Evolutionary conservation across 1,284 basidiomycete genomes (phyloP).

Genomic region (Microbotryum silenes-acaulis): DNA sequence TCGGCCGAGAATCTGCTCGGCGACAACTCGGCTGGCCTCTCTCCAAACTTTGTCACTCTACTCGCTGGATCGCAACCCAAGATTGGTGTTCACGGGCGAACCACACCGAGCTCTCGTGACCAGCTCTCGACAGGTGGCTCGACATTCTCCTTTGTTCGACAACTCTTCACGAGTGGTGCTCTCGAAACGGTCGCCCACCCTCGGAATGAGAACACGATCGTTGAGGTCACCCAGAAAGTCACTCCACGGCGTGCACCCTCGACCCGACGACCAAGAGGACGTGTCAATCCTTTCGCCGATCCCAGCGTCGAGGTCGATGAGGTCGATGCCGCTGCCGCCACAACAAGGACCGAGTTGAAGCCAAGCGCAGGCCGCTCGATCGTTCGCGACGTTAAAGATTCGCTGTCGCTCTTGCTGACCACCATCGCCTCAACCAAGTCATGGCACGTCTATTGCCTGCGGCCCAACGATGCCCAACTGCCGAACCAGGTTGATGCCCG

Average conservation of each 20-base stretch:
- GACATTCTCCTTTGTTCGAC: slow-evolving; percentile 81
- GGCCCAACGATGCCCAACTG: slow-evolving; percentile 88
- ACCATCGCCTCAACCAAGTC: slow-evolving; percentile 21
- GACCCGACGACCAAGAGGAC: slow-evolving; percentile 61
- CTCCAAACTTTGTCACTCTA: slow-evolving; percentile 85
- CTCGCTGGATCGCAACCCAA: slow-evolving; percentile 53
- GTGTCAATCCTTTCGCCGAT: slow-evolving; percentile 35
- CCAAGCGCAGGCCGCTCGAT: slow-evolving; percentile 32
- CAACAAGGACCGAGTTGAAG: slow-evolving; percentile 23
- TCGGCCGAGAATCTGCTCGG: slow-evolving; percentile 82
- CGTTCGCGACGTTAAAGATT: slow-evolving; percentile 26
- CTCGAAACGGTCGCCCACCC: slow-evolving; percentile 87
- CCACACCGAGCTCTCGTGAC: slow-evolving; percentile 20
- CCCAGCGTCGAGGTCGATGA: slow-evolving; percentile 40
- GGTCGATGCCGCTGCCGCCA: slow-evolving; percentile 43
- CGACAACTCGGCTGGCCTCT: slow-evolving; percentile 78
- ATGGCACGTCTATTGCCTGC: slow-evolving; percentile 91
- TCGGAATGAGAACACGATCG: slow-evolving; percentile 84
- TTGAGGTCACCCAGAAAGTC: slow-evolving; percentile 82
- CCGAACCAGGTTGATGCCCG: slow-evolving; percentile 89
- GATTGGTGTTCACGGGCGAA: slow-evolving; percentile 28
- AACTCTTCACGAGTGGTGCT: slow-evolving; percentile 76
- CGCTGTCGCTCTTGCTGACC: slow-evolving; percentile 23
- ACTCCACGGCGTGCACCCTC: slow-evolving; percentile 90
- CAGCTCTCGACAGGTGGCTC: slow-evolving; percentile 57